phyloP scores from a whole-genome alignment of 345 rosid genomes.

The Eutrema heterophyllum region DNA sequence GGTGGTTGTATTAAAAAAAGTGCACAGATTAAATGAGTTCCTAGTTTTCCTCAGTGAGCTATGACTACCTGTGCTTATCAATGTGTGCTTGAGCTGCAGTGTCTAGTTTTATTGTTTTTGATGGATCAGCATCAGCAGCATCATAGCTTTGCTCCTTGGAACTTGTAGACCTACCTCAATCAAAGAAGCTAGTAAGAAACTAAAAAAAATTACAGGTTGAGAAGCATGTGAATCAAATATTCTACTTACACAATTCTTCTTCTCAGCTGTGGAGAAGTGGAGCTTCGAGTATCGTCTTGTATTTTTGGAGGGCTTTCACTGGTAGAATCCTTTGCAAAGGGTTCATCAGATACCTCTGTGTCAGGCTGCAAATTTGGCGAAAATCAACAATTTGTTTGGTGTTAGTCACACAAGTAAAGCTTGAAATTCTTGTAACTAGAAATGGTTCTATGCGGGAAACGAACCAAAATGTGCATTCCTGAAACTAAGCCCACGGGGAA shows the following conservation, averaged over 20 bases:
- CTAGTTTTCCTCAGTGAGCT: not conserved
- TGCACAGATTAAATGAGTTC: not conserved
- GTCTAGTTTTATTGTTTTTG: constrained; percentile 66
- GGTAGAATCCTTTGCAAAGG: constrained; percentile 31
- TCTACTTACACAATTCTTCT: constrained; percentile 71
- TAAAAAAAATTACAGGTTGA: not conserved
- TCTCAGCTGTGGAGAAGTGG: constrained; percentile 68
- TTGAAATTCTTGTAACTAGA: not conserved
- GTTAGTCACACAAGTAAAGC: not conserved
- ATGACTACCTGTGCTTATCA: constrained; percentile 69
- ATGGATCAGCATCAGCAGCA: constrained; percentile 34
- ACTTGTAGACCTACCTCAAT: constrained; percentile 40
- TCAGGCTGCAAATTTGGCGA: constrained; percentile 38
- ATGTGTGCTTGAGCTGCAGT: constrained; percentile 56
- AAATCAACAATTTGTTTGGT: not conserved
- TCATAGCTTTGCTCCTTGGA: constrained; percentile 43
- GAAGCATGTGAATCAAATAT: not conserved
- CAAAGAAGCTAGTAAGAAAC: constrained; percentile 6
- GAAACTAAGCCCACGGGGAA: not conserved
- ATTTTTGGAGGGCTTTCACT: constrained; percentile 36
- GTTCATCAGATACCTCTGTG: constrained; percentile 33
- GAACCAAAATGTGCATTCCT: not conserved
- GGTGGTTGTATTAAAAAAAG: not conserved
- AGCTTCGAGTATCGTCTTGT: constrained; percentile 39
- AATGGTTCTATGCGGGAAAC: not conserved